A percentile compares a stretch with the other conserved stretches of the same genome.
Conservation (phyloP, 2,329 filamentous ascomycete species). For the Magnaporthales sp. region DNA sequence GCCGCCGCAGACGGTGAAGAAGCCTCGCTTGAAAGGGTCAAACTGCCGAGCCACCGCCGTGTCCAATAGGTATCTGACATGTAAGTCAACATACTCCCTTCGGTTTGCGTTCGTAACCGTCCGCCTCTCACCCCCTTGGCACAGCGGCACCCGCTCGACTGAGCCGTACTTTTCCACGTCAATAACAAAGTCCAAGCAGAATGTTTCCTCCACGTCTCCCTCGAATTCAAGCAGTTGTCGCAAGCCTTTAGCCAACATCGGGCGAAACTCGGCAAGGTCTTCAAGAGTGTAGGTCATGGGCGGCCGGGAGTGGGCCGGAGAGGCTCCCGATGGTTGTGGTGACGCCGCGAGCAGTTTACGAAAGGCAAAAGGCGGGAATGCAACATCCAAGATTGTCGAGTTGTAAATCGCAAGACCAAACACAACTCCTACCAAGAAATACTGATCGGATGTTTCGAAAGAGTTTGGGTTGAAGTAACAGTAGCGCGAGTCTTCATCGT, state of each 20-base stretch:
- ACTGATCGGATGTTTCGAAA: slow-evolving; percentile 87
- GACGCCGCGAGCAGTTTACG: slow-evolving; percentile 75
- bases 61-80: slow-evolving; percentile 74
- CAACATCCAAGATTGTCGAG: slow-evolving; percentile 83
- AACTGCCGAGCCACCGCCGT: slow-evolving; percentile 72
- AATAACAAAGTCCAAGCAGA: slow-evolving; percentile 74
- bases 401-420: slow-evolving; percentile 91
- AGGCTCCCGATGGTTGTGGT: slow-evolving; percentile 39
- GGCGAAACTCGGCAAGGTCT: slow-evolving; percentile 76
- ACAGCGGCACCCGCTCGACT: slow-evolving; percentile 58
- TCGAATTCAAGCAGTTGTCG: slow-evolving; percentile 72
- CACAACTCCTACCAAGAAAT: slow-evolving; percentile 80
- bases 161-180: slow-evolving; percentile 71
- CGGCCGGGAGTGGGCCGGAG: slow-evolving; percentile 17
- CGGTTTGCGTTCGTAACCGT: slow-evolving; percentile 79
- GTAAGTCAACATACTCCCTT: slow-evolving; percentile 78
- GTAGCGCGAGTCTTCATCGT: slow-evolving; percentile 81
- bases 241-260: slow-evolving; percentile 66
- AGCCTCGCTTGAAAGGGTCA: slow-evolving; percentile 87
- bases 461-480: slow-evolving; percentile 92
- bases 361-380: slow-evolving; percentile 82
- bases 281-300: slow-evolving; percentile 67
- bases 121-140: slow-evolving; percentile 61
- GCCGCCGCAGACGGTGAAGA: slow-evolving; percentile 84
- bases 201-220: slow-evolving; percentile 72